Base-by-base conservation (phyloP, 2,329 filamentous ascomycete genomes). In the Cryphonectria nitschkei region DNA sequence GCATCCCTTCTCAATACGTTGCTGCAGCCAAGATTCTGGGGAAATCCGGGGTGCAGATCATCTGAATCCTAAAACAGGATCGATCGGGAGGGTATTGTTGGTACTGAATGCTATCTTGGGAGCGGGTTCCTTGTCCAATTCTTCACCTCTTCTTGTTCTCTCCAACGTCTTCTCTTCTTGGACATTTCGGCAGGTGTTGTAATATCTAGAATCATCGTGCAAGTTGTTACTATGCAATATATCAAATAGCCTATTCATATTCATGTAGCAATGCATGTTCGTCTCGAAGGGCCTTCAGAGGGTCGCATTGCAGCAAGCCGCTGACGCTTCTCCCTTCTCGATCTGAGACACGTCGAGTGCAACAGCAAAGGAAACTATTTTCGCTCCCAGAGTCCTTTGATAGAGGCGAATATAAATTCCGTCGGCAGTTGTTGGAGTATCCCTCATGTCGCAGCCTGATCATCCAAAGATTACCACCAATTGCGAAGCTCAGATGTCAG, bases 1-100 rank as follows among this genome's bases (percentile, higher is more conserved):
- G 39, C 8, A 43, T 32, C 6, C 22, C 52, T 50, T 29, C 46
- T 8, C 22, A 50, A n/a, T n/a, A 22, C 13, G 11, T 39, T 19
- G 19, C 37, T 32, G n/a, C 16, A 50, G 62, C 62, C 29, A 68
- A 67, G 26, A 65, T 64, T 66, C 70, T 70, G 70, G 70, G 70
- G 70, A 70, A 72, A 67, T 64, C 68, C 61, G 70, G 68, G 70
- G 70, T 67, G 50, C 63, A 67, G 60, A 54, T 39, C 64, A 56
- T 39, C 19, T 50, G 64, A 34, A 50, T 54, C 32, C 61, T 34
- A 16, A 14, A 37, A 3, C 14, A 39, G 58, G 58, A 39, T 39
- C 22, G 46, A 50, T 50, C 22, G 46, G 34, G 34, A 34, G 34
- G 46, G 22, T 50, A 9, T n/a, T 50, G 22, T 50, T 50, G 46